phyloP scores from a whole-genome alignment of 331 rosid genomes.

The Stylosanthes scabra region DNA sequence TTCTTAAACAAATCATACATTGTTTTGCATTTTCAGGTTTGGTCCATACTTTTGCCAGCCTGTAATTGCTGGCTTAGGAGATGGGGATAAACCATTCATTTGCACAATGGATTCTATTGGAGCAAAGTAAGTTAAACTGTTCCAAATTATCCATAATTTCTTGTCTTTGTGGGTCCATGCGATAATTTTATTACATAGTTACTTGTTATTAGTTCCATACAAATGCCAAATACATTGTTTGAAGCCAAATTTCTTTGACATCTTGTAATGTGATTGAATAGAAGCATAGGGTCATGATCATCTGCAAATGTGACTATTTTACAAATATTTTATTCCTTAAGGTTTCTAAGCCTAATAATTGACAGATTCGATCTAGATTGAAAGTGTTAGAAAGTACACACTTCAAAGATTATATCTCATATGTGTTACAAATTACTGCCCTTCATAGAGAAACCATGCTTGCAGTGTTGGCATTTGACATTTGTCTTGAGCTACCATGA shows the following conservation, averaged over 20 bases:
- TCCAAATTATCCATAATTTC: conserved; percentile 7
- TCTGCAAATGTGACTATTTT: conserved; percentile 27
- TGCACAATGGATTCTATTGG: conserved; percentile 98
- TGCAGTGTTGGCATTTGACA: not conserved
- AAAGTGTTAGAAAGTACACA: not conserved
- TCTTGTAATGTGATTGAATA: conserved; percentile 9
- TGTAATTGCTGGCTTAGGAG: conserved; percentile 95
- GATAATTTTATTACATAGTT: conserved; percentile 6
- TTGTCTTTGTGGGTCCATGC: conserved; percentile 1
- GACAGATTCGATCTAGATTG: not conserved
- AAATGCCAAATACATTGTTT: not conserved
- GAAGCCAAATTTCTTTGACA: not conserved
- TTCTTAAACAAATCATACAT: not conserved
- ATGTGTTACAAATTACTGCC: not conserved
- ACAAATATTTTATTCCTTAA: conserved; percentile 5
- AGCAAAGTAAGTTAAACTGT: conserved; percentile 75
- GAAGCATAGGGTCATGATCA: not conserved
- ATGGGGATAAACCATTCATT: conserved; percentile 86
- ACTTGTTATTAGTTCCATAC: not conserved
- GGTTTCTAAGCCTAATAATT: not conserved
- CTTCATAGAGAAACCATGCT: not conserved
- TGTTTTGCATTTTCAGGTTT: conserved; percentile 62
- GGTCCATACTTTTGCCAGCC: conserved; percentile 98
- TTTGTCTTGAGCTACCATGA: not conserved
- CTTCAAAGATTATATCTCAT: not conserved